Evolutionary conservation across 371 early-diverging fungal species (phyloP), one percentile per base, ranked within the genome.

Genomic region (Syncephalis fuscata): DNA sequence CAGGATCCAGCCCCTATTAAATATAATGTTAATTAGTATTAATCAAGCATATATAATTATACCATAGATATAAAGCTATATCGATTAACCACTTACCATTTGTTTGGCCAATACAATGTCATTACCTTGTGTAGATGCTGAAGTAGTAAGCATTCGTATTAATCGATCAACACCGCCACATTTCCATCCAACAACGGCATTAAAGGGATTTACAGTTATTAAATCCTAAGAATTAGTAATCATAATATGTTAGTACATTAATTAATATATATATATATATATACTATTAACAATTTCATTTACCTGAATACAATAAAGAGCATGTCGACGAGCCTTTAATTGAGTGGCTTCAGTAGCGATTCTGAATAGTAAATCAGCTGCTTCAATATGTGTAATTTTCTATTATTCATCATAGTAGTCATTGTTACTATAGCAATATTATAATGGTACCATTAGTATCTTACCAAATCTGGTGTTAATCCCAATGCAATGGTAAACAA

Each of bases 171-270:
- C 45, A 14, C 61, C 57, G 9, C 61, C 64, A 41, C 56, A 50
- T 25, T 59, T 46, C 64, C 64, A 64, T 2, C 56, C 64, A 0
- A 57, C 64, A 1, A 61, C 64, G 1, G 61, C 61, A 39, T 64
- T 64, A n/a, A 64, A 42, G 7, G 42, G 42, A 32, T 50, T 50
- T 11, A 44, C 15, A 14, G 50, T 19, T 11, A 50, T 41, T 21
- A 50, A 21, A 27, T 50, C 50, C 20, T 44, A 22, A 22, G 3
- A 24, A 14, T 3, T 22, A 41, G 15, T 16, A 41, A 8, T 41
- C n/a, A 21, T 4, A 41, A 4, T 41, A 41, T 41, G 4, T 41
- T 8, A 41, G n/a, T 21, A 5, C 8, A 16, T 15, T n/a, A 41
- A 41, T 20, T 20, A 41, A 9, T 17, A 20, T 41, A 8, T 17